Percentiles rank a stretch among this genome's conserved stretches.
These are phyloP conservation scores for Periconia macrospinosa DNA, from an alignment of 2,329 filamentous ascomycete species.

Conservation along the genomic window DNA sequence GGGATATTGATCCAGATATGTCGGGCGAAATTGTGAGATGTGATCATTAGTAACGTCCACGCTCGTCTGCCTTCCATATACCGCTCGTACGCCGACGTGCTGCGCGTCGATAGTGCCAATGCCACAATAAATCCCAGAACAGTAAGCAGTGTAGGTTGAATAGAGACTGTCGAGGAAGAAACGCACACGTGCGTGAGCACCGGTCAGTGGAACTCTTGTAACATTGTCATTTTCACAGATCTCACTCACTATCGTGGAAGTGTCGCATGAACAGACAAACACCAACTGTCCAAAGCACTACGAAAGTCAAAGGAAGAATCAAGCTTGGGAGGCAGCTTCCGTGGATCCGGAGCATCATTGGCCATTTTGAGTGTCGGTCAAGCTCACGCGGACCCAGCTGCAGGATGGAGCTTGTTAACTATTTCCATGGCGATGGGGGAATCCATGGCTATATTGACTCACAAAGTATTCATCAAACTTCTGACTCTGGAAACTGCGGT, in stretches of 20 bases:
- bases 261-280: constrained; percentile 51
- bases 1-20: constrained; percentile 79
- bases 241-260: constrained; percentile 2
- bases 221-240: background rate
- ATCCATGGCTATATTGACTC: background rate
- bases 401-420: no score
- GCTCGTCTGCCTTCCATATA: constrained; percentile 61
- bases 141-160: constrained; percentile 58
- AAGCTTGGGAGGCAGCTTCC: constrained; percentile 74
- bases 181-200: background rate
- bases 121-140: constrained; percentile 81
- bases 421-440: background rate
- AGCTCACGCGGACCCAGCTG: constrained; percentile 66
- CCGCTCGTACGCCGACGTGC: constrained; percentile 75
- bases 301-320: constrained; percentile 66
- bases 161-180: background rate
- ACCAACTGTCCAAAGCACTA: constrained; percentile 66
- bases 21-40: constrained; percentile 62
- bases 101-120: constrained; percentile 74
- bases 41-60: constrained; percentile 61
- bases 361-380: constrained; percentile 76
- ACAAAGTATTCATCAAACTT: background rate
- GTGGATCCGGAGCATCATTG: constrained; percentile 74
- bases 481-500: background rate
- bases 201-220: background rate